Base-by-base conservation (phyloP, 2,329 filamentous ascomycete genomes). In the Aspergillus pseudoviridinutans region DNA sequence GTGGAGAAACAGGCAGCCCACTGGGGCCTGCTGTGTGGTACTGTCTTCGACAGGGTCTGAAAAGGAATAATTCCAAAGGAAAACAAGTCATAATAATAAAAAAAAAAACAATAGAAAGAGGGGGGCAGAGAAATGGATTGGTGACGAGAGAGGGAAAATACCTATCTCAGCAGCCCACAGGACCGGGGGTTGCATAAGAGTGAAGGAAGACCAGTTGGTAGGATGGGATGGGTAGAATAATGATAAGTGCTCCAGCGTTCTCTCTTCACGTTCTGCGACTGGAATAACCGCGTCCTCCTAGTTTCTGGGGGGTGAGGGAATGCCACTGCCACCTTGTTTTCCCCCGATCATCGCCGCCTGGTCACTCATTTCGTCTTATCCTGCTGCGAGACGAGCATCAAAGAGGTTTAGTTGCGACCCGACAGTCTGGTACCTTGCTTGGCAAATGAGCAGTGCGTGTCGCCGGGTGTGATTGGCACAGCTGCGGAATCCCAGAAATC, bases 371-470 rank as follows among this genome's bases (percentile, higher is more conserved):
- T 56, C 61, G 54, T 53, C 55, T 58, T 61, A 51, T 60, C 42
- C 54, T 56, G 51, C 53, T 58, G 57, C 54, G 53, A 50, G 44
- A 57, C 47, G 53, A 56, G 46, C 25, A 60, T 60, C 35, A 59
- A 64, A 61, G 44, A 57, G 64, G 68, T 58, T 65, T 69, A 70
- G 68, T 58, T 42, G 59, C 54, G 66, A 61, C 70, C 72, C 71
- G 68, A 66, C 62, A 64, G 56, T 68, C 55, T 72, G 72, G 72
- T 62, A 67, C 57, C 63, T 63, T 61, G 62, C 66, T 70, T 71
- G 68, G 68, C 67, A 62, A 71, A 61, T 53, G 60, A 64, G 66
- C 71, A 69, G 70, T 71, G 68, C 68, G 66, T 65, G 62, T 68
- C 62, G 58, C 64, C 59, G 59, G 50, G 53, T 62, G 57, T 61